These are phyloP conservation scores for Artemisia annua DNA, from an alignment of 129 eudicot genomes.

Conservation along the genomic window DNA sequence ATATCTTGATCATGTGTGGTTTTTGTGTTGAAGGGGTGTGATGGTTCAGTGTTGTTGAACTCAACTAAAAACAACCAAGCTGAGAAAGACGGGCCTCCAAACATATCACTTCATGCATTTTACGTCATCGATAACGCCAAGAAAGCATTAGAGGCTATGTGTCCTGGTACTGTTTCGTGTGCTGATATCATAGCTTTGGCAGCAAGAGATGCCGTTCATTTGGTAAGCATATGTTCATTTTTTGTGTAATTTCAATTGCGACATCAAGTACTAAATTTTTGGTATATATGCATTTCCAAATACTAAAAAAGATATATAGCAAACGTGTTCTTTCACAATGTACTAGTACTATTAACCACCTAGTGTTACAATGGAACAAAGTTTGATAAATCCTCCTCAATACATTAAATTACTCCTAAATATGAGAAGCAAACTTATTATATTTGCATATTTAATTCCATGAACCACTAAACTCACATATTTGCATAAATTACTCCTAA, in stretches of 20 bases:
- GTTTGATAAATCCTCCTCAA: no score
- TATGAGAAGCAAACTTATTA: no score
- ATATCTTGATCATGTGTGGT: conserved; percentile 12
- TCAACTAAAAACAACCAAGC: conserved; percentile 34
- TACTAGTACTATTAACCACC: neutral
- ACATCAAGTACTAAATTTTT: neutral
- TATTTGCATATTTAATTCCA: no score
- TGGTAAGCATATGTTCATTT: conserved; percentile 27
- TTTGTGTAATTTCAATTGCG: neutral
- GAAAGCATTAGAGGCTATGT: conserved; percentile 37
- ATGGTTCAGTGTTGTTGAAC: conserved; percentile 50
- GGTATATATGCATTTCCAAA: neutral
- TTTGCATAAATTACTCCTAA: no score
- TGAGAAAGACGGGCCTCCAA: conserved; percentile 53
- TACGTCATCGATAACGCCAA: no score
- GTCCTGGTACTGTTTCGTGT: conserved; percentile 47
- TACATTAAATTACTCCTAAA: neutral
- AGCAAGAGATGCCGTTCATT: conserved; percentile 49
- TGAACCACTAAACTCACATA: no score
- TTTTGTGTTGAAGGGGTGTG: conserved; percentile 42
- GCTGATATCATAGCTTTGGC: conserved; percentile 49
- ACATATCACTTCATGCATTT: conserved; percentile 47
- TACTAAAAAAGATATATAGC: neutral
- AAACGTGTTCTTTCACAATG: neutral
- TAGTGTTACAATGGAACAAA: neutral